Evolutionary conservation across 192 early-diverging fungal species (phyloP).

Genomic region (Coemansia sp.): DNA sequence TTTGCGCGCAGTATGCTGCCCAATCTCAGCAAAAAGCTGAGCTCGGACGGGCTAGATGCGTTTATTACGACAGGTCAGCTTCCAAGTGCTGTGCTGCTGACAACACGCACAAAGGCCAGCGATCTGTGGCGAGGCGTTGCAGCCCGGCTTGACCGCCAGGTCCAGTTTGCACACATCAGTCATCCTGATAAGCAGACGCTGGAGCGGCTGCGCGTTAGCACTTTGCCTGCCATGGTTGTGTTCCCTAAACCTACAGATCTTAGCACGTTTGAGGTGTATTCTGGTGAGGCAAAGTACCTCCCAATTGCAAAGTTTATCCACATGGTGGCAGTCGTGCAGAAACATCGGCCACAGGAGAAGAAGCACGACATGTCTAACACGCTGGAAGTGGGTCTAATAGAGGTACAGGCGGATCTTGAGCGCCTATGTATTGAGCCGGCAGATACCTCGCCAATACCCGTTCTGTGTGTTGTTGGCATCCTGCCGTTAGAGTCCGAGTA

Average conservation of each 20-base stretch:
- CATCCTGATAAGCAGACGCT: slow-evolving; percentile 55
- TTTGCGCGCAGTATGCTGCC: slow-evolving; percentile 67
- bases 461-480: slow-evolving; percentile 44
- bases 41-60: slow-evolving; percentile 44
- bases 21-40: slow-evolving; percentile 44
- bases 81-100: slow-evolving; percentile 76
- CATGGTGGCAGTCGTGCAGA: slow-evolving; percentile 29
- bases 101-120: slow-evolving; percentile 71
- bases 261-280: slow-evolving; percentile 54
- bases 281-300: slow-evolving; percentile 68
- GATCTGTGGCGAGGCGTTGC: slow-evolving; percentile 86
- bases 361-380: slow-evolving; percentile 11
- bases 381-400: slow-evolving; percentile 50
- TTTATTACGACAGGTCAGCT: slow-evolving; percentile 56
- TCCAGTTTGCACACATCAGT: slow-evolving; percentile 73
- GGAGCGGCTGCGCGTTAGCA: slow-evolving; percentile 59
- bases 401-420: slow-evolving; percentile 54
- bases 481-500: slow-evolving; percentile 34
- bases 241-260: slow-evolving; percentile 55
- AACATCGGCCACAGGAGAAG: slow-evolving; percentile 8
- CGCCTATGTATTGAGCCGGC: slow-evolving; percentile 41
- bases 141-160: slow-evolving; percentile 65
- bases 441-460: slow-evolving; percentile 56
- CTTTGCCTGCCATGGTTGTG: slow-evolving; percentile 69
- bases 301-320: slow-evolving; percentile 44